Base-by-base conservation (phyloP, 2,329 filamentous ascomycete genomes). In the Pseudogymnoascus sp. region DNA sequence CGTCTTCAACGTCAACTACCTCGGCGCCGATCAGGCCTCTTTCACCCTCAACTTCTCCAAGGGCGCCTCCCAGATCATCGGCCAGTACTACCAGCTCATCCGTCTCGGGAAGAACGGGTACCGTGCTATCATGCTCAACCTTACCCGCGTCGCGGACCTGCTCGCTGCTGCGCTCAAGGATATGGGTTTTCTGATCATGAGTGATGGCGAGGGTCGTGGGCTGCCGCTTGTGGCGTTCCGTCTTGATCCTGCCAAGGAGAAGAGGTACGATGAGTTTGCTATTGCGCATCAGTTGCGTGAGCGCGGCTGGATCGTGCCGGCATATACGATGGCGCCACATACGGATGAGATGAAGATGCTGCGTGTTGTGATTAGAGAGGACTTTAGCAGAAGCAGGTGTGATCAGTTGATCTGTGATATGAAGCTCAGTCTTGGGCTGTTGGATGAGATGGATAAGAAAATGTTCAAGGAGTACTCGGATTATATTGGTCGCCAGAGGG, bases 1-100 rank as follows among this genome's bases (percentile, higher is more conserved):
- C 21, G 91, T 97, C 71, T 97, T 97, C 85, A 97, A 96, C 82
- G 97, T 97, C 84, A 97, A 97, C 83, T 97, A 97, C 78, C 88
- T 97, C 5, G 93, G 93, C 60, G 93, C 93, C 10, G 91, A 97
- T 73, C 93, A 97, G 75, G 89, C 92, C 1, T 96, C 91, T 2
- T 97, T 97, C 79, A 97, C 93, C 0, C 86, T 97, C 65, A 97
- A 97, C 82, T 97, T 97, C 81, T 96, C 90, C 73, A 96, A 96
- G 76, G 93, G 93, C 64, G 93, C 93, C 11, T 91, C 89, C 5
- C 93, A 97, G 74, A 90, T 97, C 72, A 96, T 97, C 66, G 93
- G 91, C 28, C 93, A 97, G 78, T 97, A 97, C 80, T 97, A 97
- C 80, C 93, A 97, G 78, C 84, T 97, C 73, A 96, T 97, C 74